Conservation (phyloP, 768 basidiomycete genomes). For the Amanita pallidorosea region DNA sequence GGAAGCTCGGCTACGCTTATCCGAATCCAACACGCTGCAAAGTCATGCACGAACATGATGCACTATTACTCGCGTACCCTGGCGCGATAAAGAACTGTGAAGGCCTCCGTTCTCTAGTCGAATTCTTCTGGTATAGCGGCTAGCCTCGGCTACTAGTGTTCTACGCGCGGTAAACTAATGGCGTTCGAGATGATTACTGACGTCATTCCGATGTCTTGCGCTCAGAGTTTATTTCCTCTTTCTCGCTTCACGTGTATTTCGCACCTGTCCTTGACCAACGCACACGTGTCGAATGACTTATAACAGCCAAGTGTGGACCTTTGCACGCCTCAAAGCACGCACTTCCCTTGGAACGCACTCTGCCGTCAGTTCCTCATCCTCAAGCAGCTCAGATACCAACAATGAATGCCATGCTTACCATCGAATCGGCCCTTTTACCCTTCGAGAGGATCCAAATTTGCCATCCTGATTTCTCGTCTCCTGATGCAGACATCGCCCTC, state of each 20-base stretch:
- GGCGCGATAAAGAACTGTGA: too few relatives aligned
- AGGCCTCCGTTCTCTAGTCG: too few relatives aligned
- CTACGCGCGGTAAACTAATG: neutral
- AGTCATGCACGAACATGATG: too few relatives aligned
- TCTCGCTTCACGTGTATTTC: neutral
- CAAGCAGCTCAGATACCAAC: neutral
- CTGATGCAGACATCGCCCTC: slow-evolving; percentile 12
- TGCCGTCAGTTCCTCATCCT: neutral
- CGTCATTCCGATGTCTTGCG: neutral
- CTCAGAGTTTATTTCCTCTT: neutral
- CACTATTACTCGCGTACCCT: too few relatives aligned
- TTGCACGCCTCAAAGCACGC: neutral
- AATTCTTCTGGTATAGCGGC: neutral
- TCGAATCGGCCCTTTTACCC: neutral
- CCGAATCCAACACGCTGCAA: too few relatives aligned
- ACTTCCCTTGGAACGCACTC: neutral
- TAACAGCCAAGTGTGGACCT: neutral
- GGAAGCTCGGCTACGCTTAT: too few relatives aligned
- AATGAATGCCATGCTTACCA: neutral
- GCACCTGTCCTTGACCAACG: neutral
- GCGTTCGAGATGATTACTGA: neutral
- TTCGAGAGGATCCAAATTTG: neutral
- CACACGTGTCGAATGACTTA: neutral
- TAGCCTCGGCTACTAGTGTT: neutral
- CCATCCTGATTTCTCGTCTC: slow-evolving; percentile 10